Evolutionary conservation across 179 eudicot genomes (phyloP), one percentile per base, ranked within the genome.

Genomic region (Spergularia azorica): DNA sequence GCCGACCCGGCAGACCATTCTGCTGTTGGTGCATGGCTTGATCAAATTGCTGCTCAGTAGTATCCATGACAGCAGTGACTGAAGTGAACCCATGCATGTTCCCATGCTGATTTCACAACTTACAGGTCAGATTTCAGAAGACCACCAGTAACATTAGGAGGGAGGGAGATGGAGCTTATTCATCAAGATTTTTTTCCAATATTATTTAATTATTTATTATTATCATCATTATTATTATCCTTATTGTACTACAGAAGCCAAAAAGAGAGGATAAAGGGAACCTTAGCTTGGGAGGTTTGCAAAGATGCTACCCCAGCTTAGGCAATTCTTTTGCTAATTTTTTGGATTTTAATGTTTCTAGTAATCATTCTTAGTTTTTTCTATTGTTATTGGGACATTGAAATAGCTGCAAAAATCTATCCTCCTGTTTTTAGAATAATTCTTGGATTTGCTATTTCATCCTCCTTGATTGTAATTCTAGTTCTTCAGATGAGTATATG

Each of bases 11-110:
- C 70, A 1, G 90, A 89, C 54, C 88, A 86, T 57, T 71, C 89
- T 0, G 78, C 81, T 67, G 66, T 89, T 63, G 87, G 89, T 2
- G 84, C 93, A 26, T 87, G 93, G 90, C 83, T 88, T 60, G 90
- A 89, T 82, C 89, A 89, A 79, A 78, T 86, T 64, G 86, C 77
- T 26, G 81, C 90, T 52, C 77, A 79, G 80, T 77, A 67, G 48
- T 67, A 57, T 48, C 20, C 60, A 18, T 9, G 41, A 51, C 6
- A 17, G 38, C 72, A 55, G 32, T 56, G 41, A 65, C 16, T 32
- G 15, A 62, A 21, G 6, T 67, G 70, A 72, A 48, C 67, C 68
- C 32, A 32, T 60, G 20, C 69, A 73, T 52, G 77, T 73, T 68
- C 63, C 70, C 57, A 73, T 39, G 55, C 52, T 64, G 59, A 52